phyloP scores from a whole-genome alignment of 345 rosid genomes.

The Odontarrhena argentea region DNA sequence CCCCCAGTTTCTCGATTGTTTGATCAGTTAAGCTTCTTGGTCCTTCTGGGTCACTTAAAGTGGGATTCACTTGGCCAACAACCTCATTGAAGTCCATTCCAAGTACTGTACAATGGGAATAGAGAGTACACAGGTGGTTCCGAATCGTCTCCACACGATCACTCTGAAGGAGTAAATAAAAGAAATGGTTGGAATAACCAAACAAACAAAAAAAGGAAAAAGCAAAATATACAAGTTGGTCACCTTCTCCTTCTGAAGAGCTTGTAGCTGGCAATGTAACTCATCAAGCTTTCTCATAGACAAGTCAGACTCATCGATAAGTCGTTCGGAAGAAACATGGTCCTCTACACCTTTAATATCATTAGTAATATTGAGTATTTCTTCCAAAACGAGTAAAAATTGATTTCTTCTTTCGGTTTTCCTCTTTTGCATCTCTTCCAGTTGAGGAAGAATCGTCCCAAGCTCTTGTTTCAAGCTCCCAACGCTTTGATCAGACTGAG shows the following conservation, averaged over 20 bases:
- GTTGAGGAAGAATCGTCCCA: conserved; percentile 63
- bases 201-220: conserved; percentile 1
- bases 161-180: conserved; percentile 48
- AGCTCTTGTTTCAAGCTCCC: conserved; percentile 92
- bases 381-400: conserved; percentile 64
- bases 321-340: conserved; percentile 36
- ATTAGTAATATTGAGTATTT: conserved; percentile 52
- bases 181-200: neutral
- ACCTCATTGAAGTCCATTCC: conserved; percentile 70
- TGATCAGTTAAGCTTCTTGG: conserved; percentile 56
- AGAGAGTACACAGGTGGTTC: conserved; percentile 52
- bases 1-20: conserved; percentile 55
- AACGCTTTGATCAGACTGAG: conserved; percentile 69
- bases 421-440: conserved; percentile 90
- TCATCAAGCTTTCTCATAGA: conserved; percentile 82
- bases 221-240: neutral
- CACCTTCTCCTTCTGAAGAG: conserved; percentile 84
- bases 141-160: conserved; percentile 65
- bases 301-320: conserved; percentile 71
- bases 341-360: conserved; percentile 60
- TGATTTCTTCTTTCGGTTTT: conserved; percentile 78
- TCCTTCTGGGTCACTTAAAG: conserved; percentile 57
- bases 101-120: conserved; percentile 67
- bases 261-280: conserved; percentile 59
- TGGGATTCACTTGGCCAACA: conserved; percentile 59